Evolutionary conservation across 2,329 filamentous ascomycete genomes (phyloP), one percentile per base, ranked within the genome.

Genomic region (Coniochaeta prunicola): DNA sequence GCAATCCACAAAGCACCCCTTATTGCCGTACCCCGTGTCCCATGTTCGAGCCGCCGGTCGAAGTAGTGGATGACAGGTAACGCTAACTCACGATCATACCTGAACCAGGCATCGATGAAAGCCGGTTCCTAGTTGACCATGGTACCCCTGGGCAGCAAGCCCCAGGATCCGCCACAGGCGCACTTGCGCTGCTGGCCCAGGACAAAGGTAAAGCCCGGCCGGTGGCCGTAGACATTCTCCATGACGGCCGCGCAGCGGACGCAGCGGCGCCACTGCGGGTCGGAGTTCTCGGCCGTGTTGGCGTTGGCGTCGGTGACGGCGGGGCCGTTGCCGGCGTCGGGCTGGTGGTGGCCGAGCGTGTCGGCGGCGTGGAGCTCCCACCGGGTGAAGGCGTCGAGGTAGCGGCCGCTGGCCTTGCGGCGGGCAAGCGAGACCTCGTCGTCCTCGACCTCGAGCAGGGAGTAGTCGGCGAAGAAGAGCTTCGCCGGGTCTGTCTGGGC

Each of bases 401-500:
- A 76, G 7, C 67, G 64, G 1, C 73, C 72, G 38, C 66, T 72
- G 2, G 69, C 68, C 59, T 69, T 72, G 59, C 73, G 72, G 21
- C 68, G 66, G 3, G 68, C 71, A 13, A 83, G 68, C 4, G 80
- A 82, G 19, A 75, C 74, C 15, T 73, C 72, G 60, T 86, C 83
- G 57, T 86, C 80, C 10, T 81, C 79, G 15, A 91, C 76, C 5
- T 88, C 88, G 12, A 94, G 77, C 69, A 90, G 82, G 55, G 78
- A 79, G 58, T 86, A 90, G 68, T 94, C 84, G 55, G 84, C 83
- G 71, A 91, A 89, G 73, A 89, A 90, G 55, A 96, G 77, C 61
- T 80, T 80, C 10, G 86, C 82, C 30, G 84, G 80, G 63, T 94
- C 85, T 12, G 86, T 79, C 58, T 81, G 77, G 5, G 76, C 76